Conservation (phyloP, 2,329 filamentous ascomycete genomes). For the Talaromyces sp. region DNA sequence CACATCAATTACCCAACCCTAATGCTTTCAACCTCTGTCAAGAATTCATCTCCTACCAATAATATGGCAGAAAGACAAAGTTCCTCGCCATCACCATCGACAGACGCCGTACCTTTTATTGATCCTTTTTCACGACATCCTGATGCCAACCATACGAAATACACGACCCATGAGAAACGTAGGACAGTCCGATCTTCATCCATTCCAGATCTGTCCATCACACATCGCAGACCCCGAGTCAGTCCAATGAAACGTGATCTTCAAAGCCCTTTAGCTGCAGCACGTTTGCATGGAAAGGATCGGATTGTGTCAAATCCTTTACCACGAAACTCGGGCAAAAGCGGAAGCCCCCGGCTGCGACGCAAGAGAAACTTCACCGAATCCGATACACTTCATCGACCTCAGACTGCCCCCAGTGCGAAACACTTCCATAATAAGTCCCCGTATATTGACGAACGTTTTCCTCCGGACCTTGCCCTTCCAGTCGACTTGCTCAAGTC, state of each 20-base stretch:
- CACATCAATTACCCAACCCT: conserved; percentile 43
- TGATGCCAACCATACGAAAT: background rate
- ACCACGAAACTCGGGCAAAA: conserved; percentile 27
- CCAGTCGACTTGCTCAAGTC: conserved; percentile 1
- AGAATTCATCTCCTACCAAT: conserved; percentile 19
- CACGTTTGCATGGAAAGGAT: conserved; percentile 18
- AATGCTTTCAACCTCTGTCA: conserved; percentile 43
- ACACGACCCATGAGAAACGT: conserved; percentile 22
- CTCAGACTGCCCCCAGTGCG: conserved; percentile 31
- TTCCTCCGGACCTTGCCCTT: background rate
- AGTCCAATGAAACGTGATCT: conserved; percentile 35
- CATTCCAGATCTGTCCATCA: conserved; percentile 42
- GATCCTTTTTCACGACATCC: conserved; percentile 26
- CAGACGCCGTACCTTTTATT: conserved; percentile 23
- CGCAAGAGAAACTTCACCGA: conserved; percentile 42
- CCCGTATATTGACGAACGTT: background rate
- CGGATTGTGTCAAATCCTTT: conserved; percentile 27
- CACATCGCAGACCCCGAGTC: conserved; percentile 38
- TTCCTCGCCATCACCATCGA: background rate
- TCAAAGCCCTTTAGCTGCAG: conserved; percentile 23
- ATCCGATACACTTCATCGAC: conserved; percentile 36
- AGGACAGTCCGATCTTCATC: conserved; percentile 48
- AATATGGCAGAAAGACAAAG: conserved; percentile 5
- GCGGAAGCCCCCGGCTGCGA: conserved; percentile 25
- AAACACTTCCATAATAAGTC: conserved; percentile 17